Base-by-base conservation (phyloP, 495 filamentous ascomycete species). In the Penicillium samsonianum region DNA sequence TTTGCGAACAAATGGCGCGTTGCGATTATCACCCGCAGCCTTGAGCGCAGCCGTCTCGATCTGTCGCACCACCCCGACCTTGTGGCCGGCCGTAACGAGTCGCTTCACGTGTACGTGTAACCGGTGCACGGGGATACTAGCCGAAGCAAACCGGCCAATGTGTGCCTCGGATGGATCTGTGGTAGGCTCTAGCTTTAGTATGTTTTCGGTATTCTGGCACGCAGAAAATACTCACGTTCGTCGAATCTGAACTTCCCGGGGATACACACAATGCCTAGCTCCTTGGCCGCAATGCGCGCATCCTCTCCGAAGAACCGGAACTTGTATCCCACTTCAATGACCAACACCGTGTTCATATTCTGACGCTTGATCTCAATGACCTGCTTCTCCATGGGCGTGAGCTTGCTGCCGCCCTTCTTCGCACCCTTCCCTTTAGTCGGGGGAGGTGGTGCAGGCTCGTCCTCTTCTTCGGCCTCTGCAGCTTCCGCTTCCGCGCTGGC, bases 231-330 rank as follows among this genome's bases (percentile, higher is more conserved):
- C 80, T 62, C 78, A 86, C 84, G 92, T 63, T 99, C 93, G 68
- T 99, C 94, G 59, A 90, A 99, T 63, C 95, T 76, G 62, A 92
- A 85, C 67, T 96, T 99, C 9, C 94, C 94, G 1, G 94, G 94
- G 62, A 98, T 97, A 65, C 94, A 99, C 35, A 98, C 90, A 64
- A 99, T 98, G 55, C 89, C 88, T 56, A 99, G 76, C 67, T 93
- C 91, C 67, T 94, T 96, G 6, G 92, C 88, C 16, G 94, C 95
- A 53, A 85, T 82, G 54, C 91, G 82, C 6, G 94, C 94, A 78
- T 99, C 94, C 65, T 97, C 93, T n/a, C 95, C 94, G 65, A 96
- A 96, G 77, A 99, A 96, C 41, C 87, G 84, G 76, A 94, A 99
- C 70, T 99, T 99, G 70, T 99, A 99, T 26, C 94, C 94, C 5